phyloP scores from a whole-genome alignment of 371 early-diverging fungal genomes.

The Apophysomyces trapeziformis region DNA sequence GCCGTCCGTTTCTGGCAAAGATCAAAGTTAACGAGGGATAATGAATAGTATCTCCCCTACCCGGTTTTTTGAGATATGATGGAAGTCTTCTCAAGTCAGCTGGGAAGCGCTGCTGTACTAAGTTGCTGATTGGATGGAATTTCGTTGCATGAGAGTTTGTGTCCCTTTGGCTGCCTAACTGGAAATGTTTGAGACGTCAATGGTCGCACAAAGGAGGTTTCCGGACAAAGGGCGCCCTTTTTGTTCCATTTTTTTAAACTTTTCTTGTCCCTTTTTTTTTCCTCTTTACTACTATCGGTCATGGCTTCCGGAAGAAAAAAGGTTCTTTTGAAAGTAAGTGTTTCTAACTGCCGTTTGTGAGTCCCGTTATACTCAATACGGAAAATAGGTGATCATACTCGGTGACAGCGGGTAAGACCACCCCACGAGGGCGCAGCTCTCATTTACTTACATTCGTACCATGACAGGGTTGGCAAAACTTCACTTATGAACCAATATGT shows the following conservation, averaged over 20 bases:
- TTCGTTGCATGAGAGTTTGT: no score
- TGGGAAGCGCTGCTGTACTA: no score
- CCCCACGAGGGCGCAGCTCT: background rate
- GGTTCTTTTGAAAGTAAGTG: constrained; percentile 59
- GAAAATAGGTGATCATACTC: constrained; percentile 77
- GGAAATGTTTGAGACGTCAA: constrained; percentile 1
- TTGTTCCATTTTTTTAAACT: background rate
- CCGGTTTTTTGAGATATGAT: no score
- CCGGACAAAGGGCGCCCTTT: constrained; percentile 4
- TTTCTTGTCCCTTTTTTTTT: constrained; percentile 6
- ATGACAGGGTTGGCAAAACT: constrained; percentile 89
- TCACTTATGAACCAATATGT: constrained; percentile 99
- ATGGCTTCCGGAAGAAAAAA: constrained; percentile 55
- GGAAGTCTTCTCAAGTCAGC: no score
- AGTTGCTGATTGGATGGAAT: no score
- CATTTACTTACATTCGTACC: background rate
- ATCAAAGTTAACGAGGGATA: no score
- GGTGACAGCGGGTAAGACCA: constrained; percentile 83
- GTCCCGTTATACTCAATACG: background rate
- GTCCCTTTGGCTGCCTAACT: no score
- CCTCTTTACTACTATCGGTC: background rate
- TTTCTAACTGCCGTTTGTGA: background rate
- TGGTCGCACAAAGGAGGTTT: constrained; percentile 7
- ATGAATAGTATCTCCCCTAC: no score
- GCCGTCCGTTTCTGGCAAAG: no score